These are phyloP conservation scores for Rhizoctonia solani DNA, from an alignment of 1,284 basidiomycete species.

Conservation along the genomic window DNA sequence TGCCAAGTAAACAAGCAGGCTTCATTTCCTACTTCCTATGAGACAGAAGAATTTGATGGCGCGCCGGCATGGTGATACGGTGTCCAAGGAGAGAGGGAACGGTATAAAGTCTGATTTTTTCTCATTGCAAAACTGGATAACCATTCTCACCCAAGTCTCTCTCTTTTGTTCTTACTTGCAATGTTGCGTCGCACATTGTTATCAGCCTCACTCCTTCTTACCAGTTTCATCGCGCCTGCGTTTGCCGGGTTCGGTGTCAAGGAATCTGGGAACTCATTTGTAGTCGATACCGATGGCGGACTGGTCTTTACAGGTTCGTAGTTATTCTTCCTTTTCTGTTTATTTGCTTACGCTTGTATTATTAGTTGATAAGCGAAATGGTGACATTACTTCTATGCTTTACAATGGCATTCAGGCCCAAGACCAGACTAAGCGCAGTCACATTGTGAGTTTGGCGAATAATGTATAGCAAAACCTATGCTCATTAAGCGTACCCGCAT, in stretches of 20 bases:
- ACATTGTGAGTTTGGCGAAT: slow-evolving; percentile 17
- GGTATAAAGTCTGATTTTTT: neutral
- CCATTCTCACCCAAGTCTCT: neutral
- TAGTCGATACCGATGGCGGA: slow-evolving; percentile 5
- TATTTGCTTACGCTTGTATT: neutral
- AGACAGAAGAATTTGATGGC: too few relatives aligned
- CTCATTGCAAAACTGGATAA: neutral
- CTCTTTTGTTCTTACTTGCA: neutral
- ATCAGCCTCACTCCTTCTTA: neutral
- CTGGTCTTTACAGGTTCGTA: slow-evolving; percentile 10
- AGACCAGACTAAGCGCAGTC: neutral
- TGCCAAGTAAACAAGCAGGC: too few relatives aligned
- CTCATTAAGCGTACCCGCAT: neutral
- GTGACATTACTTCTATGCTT: slow-evolving; percentile 29
- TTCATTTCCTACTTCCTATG: too few relatives aligned
- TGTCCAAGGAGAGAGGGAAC: too few relatives aligned
- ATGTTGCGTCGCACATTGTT: neutral
- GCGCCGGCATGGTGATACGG: too few relatives aligned
- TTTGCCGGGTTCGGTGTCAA: slow-evolving; percentile 23
- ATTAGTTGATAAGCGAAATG: neutral
- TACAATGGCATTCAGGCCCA: slow-evolving; percentile 7
- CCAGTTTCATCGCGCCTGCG: neutral
- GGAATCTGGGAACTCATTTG: slow-evolving; percentile 1
- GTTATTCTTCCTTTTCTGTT: neutral
- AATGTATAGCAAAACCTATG: neutral